A percentile compares a stretch with the other conserved stretches of the same genome.
phyloP scores from a whole-genome alignment of 257 asterid genomes.

The Solanum microdontum region DNA sequence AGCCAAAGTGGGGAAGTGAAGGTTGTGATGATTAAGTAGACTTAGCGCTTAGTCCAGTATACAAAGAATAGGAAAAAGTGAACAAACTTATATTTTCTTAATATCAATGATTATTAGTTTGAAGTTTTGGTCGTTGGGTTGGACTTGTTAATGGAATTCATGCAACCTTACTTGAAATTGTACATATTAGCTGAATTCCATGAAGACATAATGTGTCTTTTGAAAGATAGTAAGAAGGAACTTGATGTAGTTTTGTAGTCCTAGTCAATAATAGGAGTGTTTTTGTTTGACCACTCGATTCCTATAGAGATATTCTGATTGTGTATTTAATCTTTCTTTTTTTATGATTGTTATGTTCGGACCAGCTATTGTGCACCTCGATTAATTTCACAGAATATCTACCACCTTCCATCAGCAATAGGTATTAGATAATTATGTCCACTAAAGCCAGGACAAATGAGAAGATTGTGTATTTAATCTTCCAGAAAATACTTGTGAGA shows the following conservation, averaged over 20 bases:
- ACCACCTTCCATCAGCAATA: neutral
- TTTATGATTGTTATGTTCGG: neutral
- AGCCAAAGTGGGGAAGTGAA: neutral
- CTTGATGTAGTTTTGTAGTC: neutral
- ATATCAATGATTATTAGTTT: neutral
- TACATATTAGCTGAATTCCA: neutral
- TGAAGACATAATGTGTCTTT: neutral
- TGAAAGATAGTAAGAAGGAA: neutral
- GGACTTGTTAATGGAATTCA: neutral
- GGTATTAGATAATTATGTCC: neutral
- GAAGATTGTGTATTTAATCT: neutral
- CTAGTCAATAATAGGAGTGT: neutral
- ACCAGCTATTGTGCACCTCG: neutral
- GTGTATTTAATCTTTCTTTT: neutral
- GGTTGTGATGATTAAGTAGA: conserved; percentile 16
- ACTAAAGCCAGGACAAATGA: neutral
- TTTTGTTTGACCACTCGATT: neutral
- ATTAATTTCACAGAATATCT: too few species aligned
- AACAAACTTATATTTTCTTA: neutral
- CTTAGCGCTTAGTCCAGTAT: conserved; percentile 3
- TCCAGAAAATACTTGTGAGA: neutral
- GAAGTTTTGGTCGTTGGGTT: neutral
- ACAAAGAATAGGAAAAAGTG: neutral
- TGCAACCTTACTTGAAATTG: neutral
- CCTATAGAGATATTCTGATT: neutral